Evolutionary conservation across 345 rosid species (phyloP), one percentile per base, ranked within the genome.

Genomic region (Eutrema japonicum): DNA sequence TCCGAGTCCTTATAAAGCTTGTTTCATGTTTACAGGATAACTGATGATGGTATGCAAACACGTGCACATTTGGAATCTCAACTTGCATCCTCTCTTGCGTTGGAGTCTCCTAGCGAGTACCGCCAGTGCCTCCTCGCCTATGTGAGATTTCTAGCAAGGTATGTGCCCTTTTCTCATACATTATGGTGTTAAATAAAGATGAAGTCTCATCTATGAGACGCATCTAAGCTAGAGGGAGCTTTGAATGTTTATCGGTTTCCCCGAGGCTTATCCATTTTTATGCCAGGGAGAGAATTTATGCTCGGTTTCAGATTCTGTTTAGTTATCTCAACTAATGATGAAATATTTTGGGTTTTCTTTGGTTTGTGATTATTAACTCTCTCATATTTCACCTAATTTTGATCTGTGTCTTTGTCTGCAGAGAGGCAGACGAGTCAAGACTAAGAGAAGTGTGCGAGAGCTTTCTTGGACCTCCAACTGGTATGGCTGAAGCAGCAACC

Each of bases 41-140:
- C 98, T 10, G 99, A 95, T 80, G 99, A 95, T 75, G 99, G 98
- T 46, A 78, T 89, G 84, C 98, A 95, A 82, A 92, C 96, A 14
- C 90, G 95, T 65, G 98, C 96, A 65, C 97, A 96, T 83, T 85
- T 96, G 79, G 99, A 96, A 85, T 82, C 97, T 72, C 99, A 96
- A 82, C 78, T 95, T 78, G 96, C 92, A 69, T 95, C 99, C 8
- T 83, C 97, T 11, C 83, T 95, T 51, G 93, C 89, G 42, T 76
- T 96, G 75, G 88, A 88, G 78, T 96, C 98, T 32, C 83, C 97
- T 8, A 85, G 79, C 67, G 99, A 96, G 83, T 92, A 92, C 76
- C 93, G 87, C 61, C 98, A 96, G 78, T 86, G 96, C 81, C 97
- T 96, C 79, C 89, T 95, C 8, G 90, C 99, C 26, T 95, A 95